Conservation (phyloP, 331 rosid species). For the Prunus yedoensis region DNA sequence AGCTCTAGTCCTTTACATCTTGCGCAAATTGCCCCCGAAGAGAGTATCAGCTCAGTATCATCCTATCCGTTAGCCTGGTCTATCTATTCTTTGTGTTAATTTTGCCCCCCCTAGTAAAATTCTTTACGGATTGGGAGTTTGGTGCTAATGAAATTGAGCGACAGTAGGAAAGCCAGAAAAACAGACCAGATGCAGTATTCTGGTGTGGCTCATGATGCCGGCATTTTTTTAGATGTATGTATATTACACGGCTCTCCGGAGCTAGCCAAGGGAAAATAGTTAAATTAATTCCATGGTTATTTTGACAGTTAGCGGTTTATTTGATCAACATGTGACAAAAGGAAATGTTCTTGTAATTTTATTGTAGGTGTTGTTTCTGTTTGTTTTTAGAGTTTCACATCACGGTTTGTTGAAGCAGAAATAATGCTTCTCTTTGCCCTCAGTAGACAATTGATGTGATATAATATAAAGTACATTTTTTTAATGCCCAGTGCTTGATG, state of each 20-base stretch:
- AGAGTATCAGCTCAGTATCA: conserved; percentile 92
- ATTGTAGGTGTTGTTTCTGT: conserved; percentile 12
- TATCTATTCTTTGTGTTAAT: conserved; percentile 29
- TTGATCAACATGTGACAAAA: conserved; percentile 18
- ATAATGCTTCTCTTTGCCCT: conserved; percentile 20
- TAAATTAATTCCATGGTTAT: conserved; percentile 34
- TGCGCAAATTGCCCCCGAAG: conserved; percentile 93
- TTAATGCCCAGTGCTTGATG: too few relatives aligned
- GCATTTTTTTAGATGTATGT: conserved; percentile 33
- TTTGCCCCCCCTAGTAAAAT: conserved; percentile 24
- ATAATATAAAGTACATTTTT: not conserved
- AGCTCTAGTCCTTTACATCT: conserved; percentile 87
- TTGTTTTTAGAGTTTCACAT: conserved; percentile 1
- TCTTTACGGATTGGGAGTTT: conserved; percentile 33
- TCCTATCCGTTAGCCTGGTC: conserved; percentile 55
- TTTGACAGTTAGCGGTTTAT: conserved; percentile 24
- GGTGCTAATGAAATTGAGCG: conserved; percentile 31
- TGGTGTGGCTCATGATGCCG: conserved; percentile 21
- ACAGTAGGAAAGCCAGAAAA: conserved; percentile 21
- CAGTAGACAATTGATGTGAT: conserved; percentile 3
- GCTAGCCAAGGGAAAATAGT: conserved; percentile 28
- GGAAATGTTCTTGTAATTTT: conserved; percentile 22
- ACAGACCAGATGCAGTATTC: conserved; percentile 27
- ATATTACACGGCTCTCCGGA: conserved; percentile 32
- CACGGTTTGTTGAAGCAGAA: conserved; percentile 2